Conservation (phyloP, 1,284 basidiomycete species). For the Ceratorhiza oryzae-sativae region DNA sequence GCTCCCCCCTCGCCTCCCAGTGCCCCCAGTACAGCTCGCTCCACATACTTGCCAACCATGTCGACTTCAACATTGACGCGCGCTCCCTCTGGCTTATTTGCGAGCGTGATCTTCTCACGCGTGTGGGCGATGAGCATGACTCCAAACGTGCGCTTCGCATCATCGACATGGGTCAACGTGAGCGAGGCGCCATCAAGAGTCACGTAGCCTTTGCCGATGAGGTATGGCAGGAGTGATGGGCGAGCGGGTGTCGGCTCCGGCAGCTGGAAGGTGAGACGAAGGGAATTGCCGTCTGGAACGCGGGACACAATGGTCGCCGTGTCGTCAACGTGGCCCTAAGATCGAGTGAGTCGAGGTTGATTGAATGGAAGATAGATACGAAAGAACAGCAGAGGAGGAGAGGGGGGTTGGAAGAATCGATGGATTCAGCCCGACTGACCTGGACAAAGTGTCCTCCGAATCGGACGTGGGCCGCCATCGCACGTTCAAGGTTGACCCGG, state of each 20-base stretch:
- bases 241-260: slow-evolving; percentile 65
- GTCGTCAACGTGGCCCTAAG: slow-evolving; percentile 90
- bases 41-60: slow-evolving; percentile 88
- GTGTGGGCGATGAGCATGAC: slow-evolving; percentile 98
- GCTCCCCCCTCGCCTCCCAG: slow-evolving; percentile 64
- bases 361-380: slow-evolving; percentile 22
- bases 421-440: slow-evolving; percentile 56
- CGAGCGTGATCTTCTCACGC: slow-evolving; percentile 86
- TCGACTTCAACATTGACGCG: slow-evolving; percentile 96
- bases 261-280: slow-evolving; percentile 82
- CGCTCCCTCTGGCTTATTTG: slow-evolving; percentile 75
- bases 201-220: slow-evolving; percentile 97
- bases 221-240: slow-evolving; percentile 76
- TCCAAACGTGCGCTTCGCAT: slow-evolving; percentile 73
- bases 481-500: slow-evolving; percentile 91
- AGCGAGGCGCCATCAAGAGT: slow-evolving; percentile 95
- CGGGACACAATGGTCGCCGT: slow-evolving; percentile 78
- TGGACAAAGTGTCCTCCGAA: slow-evolving; percentile 99
- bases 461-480: slow-evolving; percentile 89
- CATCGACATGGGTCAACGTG: slow-evolving; percentile 86
- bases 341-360: slow-evolving; percentile 1
- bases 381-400: not conserved
- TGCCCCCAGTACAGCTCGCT: slow-evolving; percentile 79
- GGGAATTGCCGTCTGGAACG: slow-evolving; percentile 82
- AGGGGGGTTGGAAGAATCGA: slow-evolving; percentile 13